Evolutionary conservation across 768 basidiomycete species (phyloP).

Genomic region (Tylopilus balloui): DNA sequence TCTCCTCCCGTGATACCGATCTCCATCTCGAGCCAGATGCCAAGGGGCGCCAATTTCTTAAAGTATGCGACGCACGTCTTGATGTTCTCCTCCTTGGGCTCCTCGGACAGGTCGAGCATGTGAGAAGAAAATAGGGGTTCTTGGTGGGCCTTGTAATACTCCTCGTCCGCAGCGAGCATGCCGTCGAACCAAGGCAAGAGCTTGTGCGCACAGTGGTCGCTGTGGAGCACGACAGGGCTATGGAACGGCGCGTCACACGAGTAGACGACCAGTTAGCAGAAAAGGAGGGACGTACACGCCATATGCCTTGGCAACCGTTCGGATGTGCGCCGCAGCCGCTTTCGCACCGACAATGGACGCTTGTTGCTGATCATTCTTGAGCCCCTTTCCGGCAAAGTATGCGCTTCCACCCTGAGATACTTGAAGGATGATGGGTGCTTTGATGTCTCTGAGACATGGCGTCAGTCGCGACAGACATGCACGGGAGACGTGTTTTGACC

Average conservation of each 20-base stretch:
- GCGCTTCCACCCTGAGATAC: slow-evolving; percentile 96
- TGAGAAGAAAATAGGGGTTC: slow-evolving; percentile 92
- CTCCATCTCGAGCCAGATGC: slow-evolving; percentile 99
- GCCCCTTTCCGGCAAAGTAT: slow-evolving; percentile 95
- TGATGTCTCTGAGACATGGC: slow-evolving; percentile 65
- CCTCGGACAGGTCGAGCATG: slow-evolving; percentile 98
- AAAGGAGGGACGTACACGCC: slow-evolving; percentile 69
- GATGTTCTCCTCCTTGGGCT: slow-evolving; percentile 91
- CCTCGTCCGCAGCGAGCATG: slow-evolving; percentile 96
- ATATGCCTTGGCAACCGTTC: slow-evolving; percentile 81
- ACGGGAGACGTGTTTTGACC: slow-evolving; percentile 41
- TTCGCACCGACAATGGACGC: slow-evolving; percentile 91
- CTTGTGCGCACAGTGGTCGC: slow-evolving; percentile 98
- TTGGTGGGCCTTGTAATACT: slow-evolving; percentile 83
- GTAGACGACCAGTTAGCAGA: not conserved
- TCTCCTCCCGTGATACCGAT: slow-evolving; percentile 99
- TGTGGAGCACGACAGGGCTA: slow-evolving; percentile 95
- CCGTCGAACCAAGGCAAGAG: slow-evolving; percentile 99
- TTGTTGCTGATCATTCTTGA: slow-evolving; percentile 92
- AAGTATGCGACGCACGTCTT: slow-evolving; percentile 92
- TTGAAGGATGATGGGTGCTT: slow-evolving; percentile 96
- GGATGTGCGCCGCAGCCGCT: slow-evolving; percentile 89
- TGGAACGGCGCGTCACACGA: not conserved
- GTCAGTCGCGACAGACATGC: slow-evolving; percentile 10
- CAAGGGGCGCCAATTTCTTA: slow-evolving; percentile 86